Conservation (phyloP, 2,329 filamentous ascomycete genomes). For the Aspergillus versicolor region DNA sequence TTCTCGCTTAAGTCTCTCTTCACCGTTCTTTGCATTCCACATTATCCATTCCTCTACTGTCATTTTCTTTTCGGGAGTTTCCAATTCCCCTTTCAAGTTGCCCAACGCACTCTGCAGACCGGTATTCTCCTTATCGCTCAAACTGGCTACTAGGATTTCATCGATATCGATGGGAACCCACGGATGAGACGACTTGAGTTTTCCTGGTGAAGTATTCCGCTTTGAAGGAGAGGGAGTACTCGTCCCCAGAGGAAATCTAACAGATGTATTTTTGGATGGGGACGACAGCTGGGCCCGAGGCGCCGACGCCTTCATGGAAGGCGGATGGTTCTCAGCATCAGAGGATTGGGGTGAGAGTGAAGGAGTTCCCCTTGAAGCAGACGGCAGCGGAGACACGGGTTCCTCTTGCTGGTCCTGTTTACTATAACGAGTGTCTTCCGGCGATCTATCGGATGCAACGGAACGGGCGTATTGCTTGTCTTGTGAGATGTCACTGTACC, state of each 20-base stretch:
- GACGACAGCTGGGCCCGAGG: slow-evolving; percentile 39
- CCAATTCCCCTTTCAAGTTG: slow-evolving; percentile 60
- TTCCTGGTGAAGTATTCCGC: slow-evolving; percentile 49
- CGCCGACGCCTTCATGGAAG: slow-evolving; percentile 61
- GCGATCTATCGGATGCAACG: slow-evolving; percentile 22
- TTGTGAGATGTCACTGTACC: slow-evolving; percentile 39
- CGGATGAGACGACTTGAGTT: slow-evolving; percentile 56
- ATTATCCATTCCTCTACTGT: slow-evolving; percentile 91
- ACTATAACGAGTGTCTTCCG: slow-evolving; percentile 8
- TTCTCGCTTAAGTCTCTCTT: slow-evolving; percentile 73
- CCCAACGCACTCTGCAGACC: slow-evolving; percentile 51
- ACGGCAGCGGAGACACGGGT: slow-evolving; percentile 28
- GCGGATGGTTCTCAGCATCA: slow-evolving; percentile 76
- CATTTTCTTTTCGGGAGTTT: slow-evolving; percentile 79
- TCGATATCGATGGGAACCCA: slow-evolving; percentile 81
- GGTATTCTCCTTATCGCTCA: slow-evolving; percentile 50
- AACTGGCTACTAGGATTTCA: slow-evolving; percentile 47
- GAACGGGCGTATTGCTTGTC: slow-evolving; percentile 35
- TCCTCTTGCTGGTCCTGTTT: slow-evolving; percentile 11
- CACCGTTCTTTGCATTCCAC: slow-evolving; percentile 75
- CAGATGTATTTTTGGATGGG: slow-evolving; percentile 36
- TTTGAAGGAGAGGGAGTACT: slow-evolving; percentile 61
- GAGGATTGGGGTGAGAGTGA: slow-evolving; percentile 73
- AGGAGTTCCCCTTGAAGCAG: slow-evolving; percentile 49
- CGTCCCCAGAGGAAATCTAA: slow-evolving; percentile 43